Conservation (phyloP, 306 rosid genomes). For the Sechiopsis laciniata region DNA sequence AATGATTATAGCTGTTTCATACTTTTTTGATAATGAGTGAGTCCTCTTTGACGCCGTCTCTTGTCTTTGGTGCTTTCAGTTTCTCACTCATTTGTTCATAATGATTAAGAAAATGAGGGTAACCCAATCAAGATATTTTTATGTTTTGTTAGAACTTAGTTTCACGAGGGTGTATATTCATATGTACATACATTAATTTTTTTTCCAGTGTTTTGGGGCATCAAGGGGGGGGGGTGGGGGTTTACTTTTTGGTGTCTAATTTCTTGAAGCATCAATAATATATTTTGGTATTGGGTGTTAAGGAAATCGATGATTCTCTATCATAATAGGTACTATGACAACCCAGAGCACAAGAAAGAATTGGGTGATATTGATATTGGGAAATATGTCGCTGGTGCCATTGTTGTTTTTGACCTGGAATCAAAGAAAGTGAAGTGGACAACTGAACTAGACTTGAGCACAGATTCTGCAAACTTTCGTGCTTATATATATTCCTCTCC, state of each 20-base stretch:
- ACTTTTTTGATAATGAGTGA: constrained; percentile 94
- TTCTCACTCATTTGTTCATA: neutral
- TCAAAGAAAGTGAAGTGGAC: constrained; percentile 95
- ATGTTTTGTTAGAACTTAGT: neutral
- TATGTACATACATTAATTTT: neutral
- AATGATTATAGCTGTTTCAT: constrained; percentile 90
- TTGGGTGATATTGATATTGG: constrained; percentile 82
- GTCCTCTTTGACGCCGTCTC: constrained; percentile 29
- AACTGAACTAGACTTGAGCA: constrained; percentile 80
- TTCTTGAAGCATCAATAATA: neutral
- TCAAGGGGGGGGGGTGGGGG: neutral
- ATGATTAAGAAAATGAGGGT: neutral
- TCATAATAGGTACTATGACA: constrained; percentile 87
- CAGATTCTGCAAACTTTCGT: constrained; percentile 59
- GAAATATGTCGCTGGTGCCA: constrained; percentile 86
- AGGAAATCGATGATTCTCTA: constrained; percentile 37
- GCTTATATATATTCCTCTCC: constrained; percentile 88
- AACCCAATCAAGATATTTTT: neutral
- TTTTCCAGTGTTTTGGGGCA: neutral
- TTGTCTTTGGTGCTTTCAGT: constrained; percentile 10
- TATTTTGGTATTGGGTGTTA: neutral
- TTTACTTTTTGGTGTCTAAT: neutral
- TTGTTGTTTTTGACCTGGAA: constrained; percentile 88
- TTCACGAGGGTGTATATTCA: neutral
- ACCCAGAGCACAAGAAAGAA: constrained; percentile 78